These are phyloP conservation scores for Punica granatum DNA, from an alignment of 345 rosid species.

Conservation along the genomic window DNA sequence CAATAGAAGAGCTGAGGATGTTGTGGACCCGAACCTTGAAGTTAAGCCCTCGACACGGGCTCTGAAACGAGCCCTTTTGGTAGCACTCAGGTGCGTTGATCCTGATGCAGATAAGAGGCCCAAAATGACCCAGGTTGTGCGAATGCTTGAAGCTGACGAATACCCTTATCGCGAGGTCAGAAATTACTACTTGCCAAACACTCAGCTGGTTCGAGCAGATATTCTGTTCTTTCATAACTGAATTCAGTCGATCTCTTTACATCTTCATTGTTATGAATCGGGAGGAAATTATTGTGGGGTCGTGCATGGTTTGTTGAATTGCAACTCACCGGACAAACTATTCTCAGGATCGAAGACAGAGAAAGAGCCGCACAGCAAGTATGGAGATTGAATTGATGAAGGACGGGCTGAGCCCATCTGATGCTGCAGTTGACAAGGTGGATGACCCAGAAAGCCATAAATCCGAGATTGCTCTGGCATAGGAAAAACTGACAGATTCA, in stretches of 20 bases:
- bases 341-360: constrained; percentile 64
- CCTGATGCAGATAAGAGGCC: constrained; percentile 87
- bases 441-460: constrained; percentile 26
- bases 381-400: constrained; percentile 69
- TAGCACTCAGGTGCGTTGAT: constrained; percentile 85
- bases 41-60: constrained; percentile 65
- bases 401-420: constrained; percentile 30
- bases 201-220: background rate
- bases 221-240: background rate
- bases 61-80: constrained; percentile 68
- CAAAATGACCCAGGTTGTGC: constrained; percentile 81
- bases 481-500: constrained; percentile 13
- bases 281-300: too few species aligned
- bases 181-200: background rate
- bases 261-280: background rate
- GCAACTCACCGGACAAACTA: background rate
- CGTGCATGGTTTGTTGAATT: background rate
- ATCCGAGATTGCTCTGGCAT: constrained; percentile 26
- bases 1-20: constrained; percentile 88
- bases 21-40: constrained; percentile 72
- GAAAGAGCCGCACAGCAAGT: constrained; percentile 59
- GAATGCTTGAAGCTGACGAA: constrained; percentile 86
- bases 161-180: constrained; percentile 75
- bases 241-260: background rate
- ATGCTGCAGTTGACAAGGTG: constrained; percentile 24